Evolutionary conservation across 2,329 filamentous ascomycete genomes (phyloP).

Genomic region (Monilinia vaccinii-corymbosi): DNA sequence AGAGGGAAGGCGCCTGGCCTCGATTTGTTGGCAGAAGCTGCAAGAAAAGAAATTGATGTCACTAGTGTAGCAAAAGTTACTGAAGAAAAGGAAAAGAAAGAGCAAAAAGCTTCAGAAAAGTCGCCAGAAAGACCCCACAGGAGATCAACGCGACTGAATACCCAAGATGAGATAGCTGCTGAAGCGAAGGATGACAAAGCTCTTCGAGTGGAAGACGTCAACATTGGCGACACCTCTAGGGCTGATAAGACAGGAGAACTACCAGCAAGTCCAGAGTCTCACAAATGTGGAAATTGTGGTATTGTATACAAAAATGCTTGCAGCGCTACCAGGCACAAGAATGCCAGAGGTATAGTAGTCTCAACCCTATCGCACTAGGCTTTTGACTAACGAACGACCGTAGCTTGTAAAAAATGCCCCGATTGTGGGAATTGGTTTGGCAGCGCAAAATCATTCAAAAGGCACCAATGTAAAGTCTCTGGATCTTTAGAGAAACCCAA

Average conservation of each 20-base stretch:
- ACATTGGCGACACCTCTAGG: neutral
- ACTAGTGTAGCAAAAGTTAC: neutral
- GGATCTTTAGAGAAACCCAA: too few species aligned
- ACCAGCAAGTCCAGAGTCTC: neutral
- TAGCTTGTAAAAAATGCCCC: neutral
- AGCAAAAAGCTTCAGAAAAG: neutral
- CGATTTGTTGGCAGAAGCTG: neutral
- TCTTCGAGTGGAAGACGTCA: neutral
- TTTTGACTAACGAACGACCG: neutral
- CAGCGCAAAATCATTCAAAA: neutral
- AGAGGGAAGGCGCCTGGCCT: neutral
- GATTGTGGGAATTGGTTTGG: neutral
- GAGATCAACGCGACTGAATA: neutral
- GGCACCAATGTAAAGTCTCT: too few species aligned
- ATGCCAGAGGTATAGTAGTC: neutral
- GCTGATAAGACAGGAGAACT: neutral
- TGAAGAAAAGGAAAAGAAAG: too few species aligned
- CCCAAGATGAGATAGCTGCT: neutral
- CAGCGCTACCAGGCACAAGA: neutral
- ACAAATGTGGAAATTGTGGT: neutral
- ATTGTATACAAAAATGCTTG: neutral
- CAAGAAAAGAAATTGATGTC: neutral
- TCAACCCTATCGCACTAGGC: neutral
- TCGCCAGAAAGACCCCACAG: neutral
- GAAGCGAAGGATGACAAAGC: neutral